Conservation (phyloP, 2,329 filamentous ascomycete genomes). For the Colletotrichum ledebouriae region DNA sequence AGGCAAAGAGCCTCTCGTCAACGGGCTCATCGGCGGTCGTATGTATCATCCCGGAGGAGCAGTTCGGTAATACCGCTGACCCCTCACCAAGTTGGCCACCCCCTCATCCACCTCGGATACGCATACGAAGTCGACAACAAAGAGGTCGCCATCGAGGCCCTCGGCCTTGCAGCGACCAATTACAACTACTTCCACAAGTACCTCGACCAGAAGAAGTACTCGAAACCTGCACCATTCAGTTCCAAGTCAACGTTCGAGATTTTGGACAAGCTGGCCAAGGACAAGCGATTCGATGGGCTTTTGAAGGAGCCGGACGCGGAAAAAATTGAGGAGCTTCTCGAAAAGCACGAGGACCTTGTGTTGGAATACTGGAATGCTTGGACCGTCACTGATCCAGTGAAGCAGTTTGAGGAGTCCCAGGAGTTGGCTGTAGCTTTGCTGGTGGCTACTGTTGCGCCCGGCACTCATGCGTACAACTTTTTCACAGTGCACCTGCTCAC, state of each 20-base stretch:
- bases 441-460: slow-evolving; percentile 69
- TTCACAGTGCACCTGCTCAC: slow-evolving; percentile 86
- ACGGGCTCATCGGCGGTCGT: slow-evolving; percentile 84
- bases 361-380: slow-evolving; percentile 94
- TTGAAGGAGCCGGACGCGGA: slow-evolving; percentile 70
- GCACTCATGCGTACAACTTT: slow-evolving; percentile 81
- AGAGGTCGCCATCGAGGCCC: slow-evolving; percentile 89
- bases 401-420: slow-evolving; percentile 81
- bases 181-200: slow-evolving; percentile 75
- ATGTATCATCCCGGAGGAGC: slow-evolving; percentile 54
- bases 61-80: slow-evolving; percentile 46
- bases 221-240: slow-evolving; percentile 70
- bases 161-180: slow-evolving; percentile 74
- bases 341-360: slow-evolving; percentile 76
- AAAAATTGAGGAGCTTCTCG: slow-evolving; percentile 78
- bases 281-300: slow-evolving; percentile 77
- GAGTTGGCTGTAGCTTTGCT: slow-evolving; percentile 72
- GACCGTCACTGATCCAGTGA: slow-evolving; percentile 76
- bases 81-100: slow-evolving; percentile 77
- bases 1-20: slow-evolving; percentile 82
- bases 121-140: slow-evolving; percentile 89
- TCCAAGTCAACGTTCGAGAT: slow-evolving; percentile 77
- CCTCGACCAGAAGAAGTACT: slow-evolving; percentile 80
- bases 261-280: slow-evolving; percentile 75
- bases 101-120: slow-evolving; percentile 95